These are phyloP conservation scores for Capsella bursapastoris DNA, from an alignment of 345 rosid genomes.

Conservation along the genomic window DNA sequence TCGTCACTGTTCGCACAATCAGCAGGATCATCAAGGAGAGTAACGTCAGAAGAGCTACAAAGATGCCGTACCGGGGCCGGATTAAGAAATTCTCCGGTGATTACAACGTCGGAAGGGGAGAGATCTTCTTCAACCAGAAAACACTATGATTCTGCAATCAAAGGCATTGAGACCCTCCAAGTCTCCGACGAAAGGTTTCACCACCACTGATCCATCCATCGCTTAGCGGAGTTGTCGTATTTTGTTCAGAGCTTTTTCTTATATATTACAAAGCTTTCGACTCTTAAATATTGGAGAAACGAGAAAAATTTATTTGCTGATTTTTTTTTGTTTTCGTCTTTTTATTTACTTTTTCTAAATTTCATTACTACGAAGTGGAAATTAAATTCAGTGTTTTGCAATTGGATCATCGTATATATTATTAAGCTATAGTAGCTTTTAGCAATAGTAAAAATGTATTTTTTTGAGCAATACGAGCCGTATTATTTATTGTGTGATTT, in stretches of 20 bases:
- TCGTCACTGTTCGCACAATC: slow-evolving; percentile 64
- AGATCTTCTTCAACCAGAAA: slow-evolving; percentile 66
- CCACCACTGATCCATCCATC: slow-evolving; percentile 30
- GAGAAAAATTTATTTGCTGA: slow-evolving; percentile 9
- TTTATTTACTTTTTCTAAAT: background rate
- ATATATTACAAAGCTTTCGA: background rate
- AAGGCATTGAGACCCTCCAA: slow-evolving; percentile 70
- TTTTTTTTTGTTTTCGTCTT: slow-evolving; percentile 3
- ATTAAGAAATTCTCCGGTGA: slow-evolving; percentile 56
- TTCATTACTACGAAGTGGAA: background rate
- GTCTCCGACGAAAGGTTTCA: slow-evolving; percentile 50
- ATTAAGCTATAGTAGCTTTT: slow-evolving; percentile 1
- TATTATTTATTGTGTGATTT: background rate
- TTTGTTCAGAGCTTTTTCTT: slow-evolving; percentile 2
- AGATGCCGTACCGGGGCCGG: slow-evolving; percentile 53
- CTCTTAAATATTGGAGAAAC: slow-evolving; percentile 12
- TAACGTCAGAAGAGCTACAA: slow-evolving; percentile 63
- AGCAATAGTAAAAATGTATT: background rate
- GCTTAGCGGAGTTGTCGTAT: background rate
- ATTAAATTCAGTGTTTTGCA: slow-evolving; percentile 20
- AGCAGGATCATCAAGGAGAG: slow-evolving; percentile 71
- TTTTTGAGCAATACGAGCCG: background rate
- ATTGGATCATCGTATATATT: background rate
- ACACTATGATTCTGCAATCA: slow-evolving; percentile 65
- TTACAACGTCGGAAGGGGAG: slow-evolving; percentile 65